Evolutionary conservation across 306 rosid genomes (phyloP), one percentile per base, ranked within the genome.

Genomic region (Casuarina glauca): DNA sequence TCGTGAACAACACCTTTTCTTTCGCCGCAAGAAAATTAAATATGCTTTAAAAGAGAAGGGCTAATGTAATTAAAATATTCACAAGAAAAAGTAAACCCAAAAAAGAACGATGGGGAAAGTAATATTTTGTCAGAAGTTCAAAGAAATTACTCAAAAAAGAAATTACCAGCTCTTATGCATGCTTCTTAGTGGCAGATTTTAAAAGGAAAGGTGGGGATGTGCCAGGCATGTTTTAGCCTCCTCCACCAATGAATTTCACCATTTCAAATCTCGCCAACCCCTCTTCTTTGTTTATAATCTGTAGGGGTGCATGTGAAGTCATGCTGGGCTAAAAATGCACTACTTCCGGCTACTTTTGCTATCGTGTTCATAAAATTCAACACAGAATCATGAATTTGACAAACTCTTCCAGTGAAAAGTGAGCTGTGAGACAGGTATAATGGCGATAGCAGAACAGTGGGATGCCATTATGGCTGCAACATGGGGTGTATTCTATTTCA

Each of bases 1-100:
- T 87, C 89, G 89, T 84, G 91, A 92, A 61, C 62, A 72, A 75
- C 82, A 80, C 84, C 95, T 80, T 88, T 89, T 78, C 97, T 93
- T 93, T 81, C 68, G 85, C 85, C 84, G 35, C 86, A 90, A 86
- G 97, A 76, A 69, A 93, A 75, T 76, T 78, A 84, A 78, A 50
- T 82, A 76, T 81, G 87, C 85, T 78, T 61, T 70, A 73, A 76
- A 82, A 50, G 51, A 32, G 50, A 60, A 80, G 53, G 55, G 57
- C 43, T 42, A 79, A 6, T 49, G 38, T 35, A 50, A 67, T 69
- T 53, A 69, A 9, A 48, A 48, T 48, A 48, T 9, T 10, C 3
- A 48, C 0, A 0, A 9, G 13, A 48, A 46, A 46, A 46, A 48
- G 2, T 4, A 69, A 16, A 55, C 36, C 32, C 44, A 67, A 57